These are phyloP conservation scores for Spirogloea muscicola DNA, from an alignment of 139 green algal genomes.

Conservation along the genomic window DNA sequence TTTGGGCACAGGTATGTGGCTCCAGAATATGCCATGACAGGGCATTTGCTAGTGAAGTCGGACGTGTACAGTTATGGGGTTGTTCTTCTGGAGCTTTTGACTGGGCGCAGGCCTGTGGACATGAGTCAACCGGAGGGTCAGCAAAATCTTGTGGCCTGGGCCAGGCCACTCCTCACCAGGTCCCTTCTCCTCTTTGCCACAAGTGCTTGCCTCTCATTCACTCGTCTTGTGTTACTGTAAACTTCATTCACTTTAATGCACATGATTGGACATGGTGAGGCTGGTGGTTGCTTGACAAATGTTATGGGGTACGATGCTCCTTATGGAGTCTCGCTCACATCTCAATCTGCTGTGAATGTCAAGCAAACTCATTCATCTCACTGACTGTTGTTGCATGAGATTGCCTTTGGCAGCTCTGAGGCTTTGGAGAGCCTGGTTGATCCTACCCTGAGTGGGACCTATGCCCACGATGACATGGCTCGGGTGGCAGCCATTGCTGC, in stretches of 20 bases:
- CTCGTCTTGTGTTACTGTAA: no score
- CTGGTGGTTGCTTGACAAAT: neutral
- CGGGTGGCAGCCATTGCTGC: slow-evolving; percentile 40
- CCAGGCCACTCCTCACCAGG: slow-evolving; percentile 1
- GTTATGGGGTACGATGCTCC: no score
- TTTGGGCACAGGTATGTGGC: slow-evolving; percentile 10
- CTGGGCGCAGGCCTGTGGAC: slow-evolving; percentile 46
- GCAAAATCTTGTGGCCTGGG: slow-evolving; percentile 41
- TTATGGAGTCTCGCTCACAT: neutral
- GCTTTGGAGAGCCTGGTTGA: slow-evolving; percentile 33
- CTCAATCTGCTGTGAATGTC: neutral
- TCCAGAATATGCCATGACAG: slow-evolving; percentile 15
- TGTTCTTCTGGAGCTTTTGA: slow-evolving; percentile 60
- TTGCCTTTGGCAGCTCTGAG: neutral
- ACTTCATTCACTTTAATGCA: no score
- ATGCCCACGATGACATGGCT: slow-evolving; percentile 5
- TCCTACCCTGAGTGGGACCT: neutral
- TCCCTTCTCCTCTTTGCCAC: neutral
- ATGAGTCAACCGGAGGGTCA: slow-evolving; percentile 16
- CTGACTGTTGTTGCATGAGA: neutral
- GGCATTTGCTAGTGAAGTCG: slow-evolving; percentile 19
- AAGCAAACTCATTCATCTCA: neutral
- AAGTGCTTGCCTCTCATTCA: no score
- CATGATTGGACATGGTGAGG: no score
- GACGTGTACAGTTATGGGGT: slow-evolving; percentile 41